These are phyloP conservation scores for Chrysoporthe cubensis DNA, from an alignment of 2,329 filamentous ascomycete genomes.

Conservation along the genomic window DNA sequence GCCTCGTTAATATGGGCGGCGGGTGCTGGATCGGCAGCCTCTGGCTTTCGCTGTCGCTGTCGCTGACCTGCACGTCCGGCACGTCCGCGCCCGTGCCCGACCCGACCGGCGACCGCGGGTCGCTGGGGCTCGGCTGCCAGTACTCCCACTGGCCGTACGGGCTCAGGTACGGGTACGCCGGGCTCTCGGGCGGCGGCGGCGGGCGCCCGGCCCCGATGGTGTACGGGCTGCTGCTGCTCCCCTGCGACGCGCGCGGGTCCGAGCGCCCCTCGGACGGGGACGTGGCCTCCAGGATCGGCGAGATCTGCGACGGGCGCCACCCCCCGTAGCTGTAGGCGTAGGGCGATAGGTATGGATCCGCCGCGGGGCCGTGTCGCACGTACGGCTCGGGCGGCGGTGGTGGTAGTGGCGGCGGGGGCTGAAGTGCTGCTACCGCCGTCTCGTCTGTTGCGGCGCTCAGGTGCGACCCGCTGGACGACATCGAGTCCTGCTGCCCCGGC, in stretches of 20 bases:
- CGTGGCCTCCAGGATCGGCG: not conserved
- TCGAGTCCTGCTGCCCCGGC: not conserved
- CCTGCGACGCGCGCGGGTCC: not conserved
- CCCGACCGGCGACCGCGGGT: not conserved
- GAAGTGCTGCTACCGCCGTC: not conserved
- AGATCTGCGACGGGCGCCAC: not conserved
- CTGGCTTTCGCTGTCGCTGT: constrained; percentile 12
- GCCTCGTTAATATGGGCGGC: not conserved
- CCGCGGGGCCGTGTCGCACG: not conserved
- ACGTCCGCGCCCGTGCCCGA: not conserved
- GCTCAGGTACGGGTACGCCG: constrained; percentile 7
- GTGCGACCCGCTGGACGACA: not conserved
- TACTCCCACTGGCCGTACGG: constrained; percentile 12
- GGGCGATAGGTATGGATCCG: not conserved
- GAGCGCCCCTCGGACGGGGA: not conserved
- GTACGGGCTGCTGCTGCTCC: not conserved
- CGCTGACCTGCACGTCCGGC: constrained; percentile 5
- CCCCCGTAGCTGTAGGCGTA: constrained; percentile 8
- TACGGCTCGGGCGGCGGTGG: not conserved
- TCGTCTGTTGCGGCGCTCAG: not conserved
- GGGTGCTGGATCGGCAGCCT: constrained; percentile 13
- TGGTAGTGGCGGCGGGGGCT: not conserved
- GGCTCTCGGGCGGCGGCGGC: constrained; percentile 1
- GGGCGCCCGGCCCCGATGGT: not conserved
- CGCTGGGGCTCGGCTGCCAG: constrained; percentile 7